Percentiles rank a stretch among this genome's conserved stretches.
These are phyloP conservation scores for Pleurostoma richardsiae DNA, from an alignment of 2,329 filamentous ascomycete species.

Conservation along the genomic window DNA sequence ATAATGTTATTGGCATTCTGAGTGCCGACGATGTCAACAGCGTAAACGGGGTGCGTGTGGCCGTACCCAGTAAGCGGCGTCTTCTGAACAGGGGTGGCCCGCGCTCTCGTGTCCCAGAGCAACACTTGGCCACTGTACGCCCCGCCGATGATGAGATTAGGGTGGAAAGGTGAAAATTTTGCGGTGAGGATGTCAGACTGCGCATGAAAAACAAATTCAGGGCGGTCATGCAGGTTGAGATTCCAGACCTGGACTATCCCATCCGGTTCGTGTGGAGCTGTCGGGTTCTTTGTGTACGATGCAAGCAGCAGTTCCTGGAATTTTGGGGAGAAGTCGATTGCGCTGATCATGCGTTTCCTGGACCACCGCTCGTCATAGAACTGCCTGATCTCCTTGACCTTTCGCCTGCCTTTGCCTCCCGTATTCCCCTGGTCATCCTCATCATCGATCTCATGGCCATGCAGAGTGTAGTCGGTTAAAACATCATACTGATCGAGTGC, in stretches of 20 bases:
- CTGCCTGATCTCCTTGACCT: constrained; percentile 82
- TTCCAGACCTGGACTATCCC: constrained; percentile 97
- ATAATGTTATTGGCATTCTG: constrained; percentile 99
- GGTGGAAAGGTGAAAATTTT: constrained; percentile 98
- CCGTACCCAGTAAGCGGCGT: constrained; percentile 92
- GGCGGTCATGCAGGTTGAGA: constrained; percentile 84
- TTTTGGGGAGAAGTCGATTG: constrained; percentile 92
- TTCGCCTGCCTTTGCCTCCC: constrained; percentile 64
- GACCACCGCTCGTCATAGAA: constrained; percentile 96
- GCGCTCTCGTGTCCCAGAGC: constrained; percentile 92
- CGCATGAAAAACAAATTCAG: constrained; percentile 94
- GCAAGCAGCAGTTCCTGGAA: constrained; percentile 90
- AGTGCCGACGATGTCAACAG: constrained; percentile 90
- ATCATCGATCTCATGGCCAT: constrained; percentile 69
- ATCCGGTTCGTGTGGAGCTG: constrained; percentile 88
- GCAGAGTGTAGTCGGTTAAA: constrained; percentile 86
- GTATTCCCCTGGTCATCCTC: constrained; percentile 77
- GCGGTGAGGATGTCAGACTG: constrained; percentile 93
- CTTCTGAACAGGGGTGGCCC: constrained; percentile 87
- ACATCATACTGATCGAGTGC: constrained; percentile 96
- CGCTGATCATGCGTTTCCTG: constrained; percentile 95
- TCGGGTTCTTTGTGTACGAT: constrained; percentile 95
- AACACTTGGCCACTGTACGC: constrained; percentile 96
- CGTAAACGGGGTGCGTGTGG: constrained; percentile 95
- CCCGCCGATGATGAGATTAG: constrained; percentile 91